Conservation (phyloP, 441 rosid genomes). For the Erodium texanum region DNA sequence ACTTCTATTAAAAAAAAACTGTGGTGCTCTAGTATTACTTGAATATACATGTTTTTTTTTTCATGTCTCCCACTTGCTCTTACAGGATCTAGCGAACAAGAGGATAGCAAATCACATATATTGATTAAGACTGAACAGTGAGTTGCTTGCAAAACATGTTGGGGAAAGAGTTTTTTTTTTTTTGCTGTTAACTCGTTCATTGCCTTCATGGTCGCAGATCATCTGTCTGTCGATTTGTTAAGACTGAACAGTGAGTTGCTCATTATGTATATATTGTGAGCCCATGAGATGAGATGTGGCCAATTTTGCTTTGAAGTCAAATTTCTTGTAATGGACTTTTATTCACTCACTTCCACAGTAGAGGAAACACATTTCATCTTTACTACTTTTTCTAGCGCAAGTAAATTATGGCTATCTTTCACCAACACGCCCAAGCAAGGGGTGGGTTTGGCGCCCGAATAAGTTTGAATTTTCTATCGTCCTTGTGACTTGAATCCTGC, state of each 20-base stretch:
- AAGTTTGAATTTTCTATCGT: too few species aligned
- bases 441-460: too few species aligned
- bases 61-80: not conserved
- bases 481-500: too few species aligned
- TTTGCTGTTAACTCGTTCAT: not conserved
- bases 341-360: not conserved
- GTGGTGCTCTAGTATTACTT: too few species aligned
- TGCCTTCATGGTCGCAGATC: not conserved
- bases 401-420: too few species aligned
- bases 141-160: too few species aligned
- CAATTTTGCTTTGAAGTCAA: constrained; percentile 26
- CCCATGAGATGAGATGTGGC: constrained; percentile 17
- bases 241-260: constrained; percentile 1
- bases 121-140: too few species aligned
- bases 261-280: constrained; percentile 21
- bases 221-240: not conserved
- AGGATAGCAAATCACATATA: not conserved
- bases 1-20: too few species aligned
- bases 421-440: too few species aligned
- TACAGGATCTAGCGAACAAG: not conserved
- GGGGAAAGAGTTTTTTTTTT: not conserved
- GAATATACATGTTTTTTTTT: not conserved
- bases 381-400: too few species aligned
- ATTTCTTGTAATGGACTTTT: not conserved
- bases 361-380: not conserved